phyloP scores from a whole-genome alignment of 208 protist species.

The Acanthamoeba castellanii region DNA sequence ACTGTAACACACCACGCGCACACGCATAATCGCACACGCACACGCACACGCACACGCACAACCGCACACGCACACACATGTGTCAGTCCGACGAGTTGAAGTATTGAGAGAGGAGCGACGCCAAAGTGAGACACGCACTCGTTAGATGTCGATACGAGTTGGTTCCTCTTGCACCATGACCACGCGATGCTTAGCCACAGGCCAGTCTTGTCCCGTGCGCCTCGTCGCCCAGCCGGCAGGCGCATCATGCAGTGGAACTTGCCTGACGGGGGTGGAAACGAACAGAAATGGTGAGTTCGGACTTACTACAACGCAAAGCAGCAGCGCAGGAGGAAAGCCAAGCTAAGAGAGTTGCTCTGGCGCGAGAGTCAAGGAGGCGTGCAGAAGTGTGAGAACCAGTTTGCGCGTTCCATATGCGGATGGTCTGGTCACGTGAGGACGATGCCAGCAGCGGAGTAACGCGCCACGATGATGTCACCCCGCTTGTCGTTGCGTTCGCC shows the following conservation, averaged over 20 bases:
- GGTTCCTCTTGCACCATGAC: not conserved
- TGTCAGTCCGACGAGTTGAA: not conserved
- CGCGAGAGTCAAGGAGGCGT: not conserved
- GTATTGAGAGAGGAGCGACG: not conserved
- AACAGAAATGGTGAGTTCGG: not conserved
- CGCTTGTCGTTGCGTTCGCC: not conserved
- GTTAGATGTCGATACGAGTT: slow-evolving; percentile 8
- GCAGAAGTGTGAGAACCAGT: slow-evolving; percentile 26
- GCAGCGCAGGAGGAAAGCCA: not conserved
- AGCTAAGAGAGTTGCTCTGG: not conserved
- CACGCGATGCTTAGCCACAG: slow-evolving; percentile 23
- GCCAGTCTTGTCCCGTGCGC: not conserved
- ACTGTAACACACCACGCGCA: not conserved
- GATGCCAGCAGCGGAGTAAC: slow-evolving; percentile 45
- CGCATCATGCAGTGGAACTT: slow-evolving; percentile 62
- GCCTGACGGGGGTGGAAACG: not conserved
- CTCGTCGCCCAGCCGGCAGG: not conserved
- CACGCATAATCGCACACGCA: not conserved
- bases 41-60: not conserved
- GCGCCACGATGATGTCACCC: not conserved
- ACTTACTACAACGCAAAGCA: too few relatives aligned
- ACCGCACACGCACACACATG: not conserved
- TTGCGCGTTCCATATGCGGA: slow-evolving; percentile 62
- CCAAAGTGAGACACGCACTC: not conserved
- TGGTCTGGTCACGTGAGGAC: slow-evolving; percentile 55